Percentiles rank a stretch among this genome's conserved stretches.
phyloP scores from a whole-genome alignment of 345 rosid species.

The Kandelia obovata region DNA sequence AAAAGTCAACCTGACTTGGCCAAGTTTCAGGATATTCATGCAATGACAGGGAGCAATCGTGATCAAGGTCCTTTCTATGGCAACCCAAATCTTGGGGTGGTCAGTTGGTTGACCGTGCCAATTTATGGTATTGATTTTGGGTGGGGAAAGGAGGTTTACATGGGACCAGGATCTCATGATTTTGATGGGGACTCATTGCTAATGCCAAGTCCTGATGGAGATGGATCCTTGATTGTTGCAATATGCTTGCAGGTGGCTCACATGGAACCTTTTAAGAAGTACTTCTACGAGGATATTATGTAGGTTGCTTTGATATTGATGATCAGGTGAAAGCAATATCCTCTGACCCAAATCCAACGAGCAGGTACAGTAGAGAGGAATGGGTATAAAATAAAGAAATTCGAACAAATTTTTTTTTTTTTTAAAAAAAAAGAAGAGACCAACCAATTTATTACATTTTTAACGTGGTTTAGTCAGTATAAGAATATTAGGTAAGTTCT shows the following conservation, averaged over 20 bases:
- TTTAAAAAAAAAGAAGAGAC: too few species aligned
- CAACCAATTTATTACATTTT: too few species aligned
- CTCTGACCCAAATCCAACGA: too few species aligned
- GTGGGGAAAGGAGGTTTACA: conserved; percentile 55
- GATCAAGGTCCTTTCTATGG: conserved; percentile 50
- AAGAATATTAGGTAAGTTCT: too few species aligned
- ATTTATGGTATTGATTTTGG: conserved; percentile 55
- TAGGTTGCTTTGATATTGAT: neutral
- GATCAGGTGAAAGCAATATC: too few species aligned
- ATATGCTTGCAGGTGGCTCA: conserved; percentile 31
- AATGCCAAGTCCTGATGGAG: conserved; percentile 29
- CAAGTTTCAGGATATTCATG: conserved; percentile 49
- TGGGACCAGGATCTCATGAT: conserved; percentile 51
- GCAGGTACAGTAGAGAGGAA: too few species aligned
- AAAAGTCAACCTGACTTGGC: conserved; percentile 41
- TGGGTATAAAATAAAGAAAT: too few species aligned
- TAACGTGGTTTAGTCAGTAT: too few species aligned
- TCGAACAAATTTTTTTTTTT: too few species aligned
- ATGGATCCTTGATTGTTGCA: conserved; percentile 29
- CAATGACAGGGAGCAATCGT: conserved; percentile 30
- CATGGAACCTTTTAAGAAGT: conserved; percentile 32
- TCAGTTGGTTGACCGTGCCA: conserved; percentile 60
- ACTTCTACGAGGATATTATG: conserved; percentile 33
- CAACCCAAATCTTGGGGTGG: conserved; percentile 58
- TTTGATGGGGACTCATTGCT: conserved; percentile 48